Percentiles rank a stretch among this genome's conserved stretches.
phyloP scores from a whole-genome alignment of 73 alveolate genomes.

The Halteria grandinella region DNA sequence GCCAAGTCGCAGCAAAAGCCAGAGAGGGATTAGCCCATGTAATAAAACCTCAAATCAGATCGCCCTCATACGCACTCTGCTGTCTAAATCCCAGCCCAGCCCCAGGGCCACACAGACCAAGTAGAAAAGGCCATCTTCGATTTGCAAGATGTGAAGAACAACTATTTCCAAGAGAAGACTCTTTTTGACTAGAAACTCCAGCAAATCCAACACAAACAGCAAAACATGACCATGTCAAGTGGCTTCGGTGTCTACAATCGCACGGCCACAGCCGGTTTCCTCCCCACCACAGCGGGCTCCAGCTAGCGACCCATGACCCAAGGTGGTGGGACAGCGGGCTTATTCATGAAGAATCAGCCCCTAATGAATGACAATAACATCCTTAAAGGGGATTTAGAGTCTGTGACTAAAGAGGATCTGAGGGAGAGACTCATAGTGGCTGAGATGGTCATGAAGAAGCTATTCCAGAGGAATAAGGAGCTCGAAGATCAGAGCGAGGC shows the following conservation, averaged over 20 bases:
- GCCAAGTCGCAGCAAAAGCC: slow-evolving; percentile 38
- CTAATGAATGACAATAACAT: slow-evolving; percentile 41
- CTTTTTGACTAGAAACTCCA: slow-evolving; percentile 13
- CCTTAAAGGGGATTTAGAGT: slow-evolving; percentile 34
- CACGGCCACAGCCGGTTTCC: slow-evolving; percentile 1
- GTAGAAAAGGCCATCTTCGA: slow-evolving; percentile 54
- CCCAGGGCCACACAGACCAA: no score
- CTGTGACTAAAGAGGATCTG: slow-evolving; percentile 55
- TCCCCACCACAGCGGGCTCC: neutral
- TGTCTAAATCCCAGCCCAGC: neutral
- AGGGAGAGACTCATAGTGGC: slow-evolving; percentile 68
- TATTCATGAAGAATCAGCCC: neutral
- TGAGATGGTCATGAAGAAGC: slow-evolving; percentile 67
- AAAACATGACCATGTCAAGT: neutral
- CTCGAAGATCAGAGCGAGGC: slow-evolving; percentile 55
- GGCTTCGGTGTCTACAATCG: no score
- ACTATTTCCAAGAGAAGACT: slow-evolving; percentile 27
- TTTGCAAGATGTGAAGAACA: slow-evolving; percentile 45
- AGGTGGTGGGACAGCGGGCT: slow-evolving; percentile 1
- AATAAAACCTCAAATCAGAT: slow-evolving; percentile 22
- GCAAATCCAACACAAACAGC: slow-evolving; percentile 4
- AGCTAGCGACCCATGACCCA: slow-evolving; percentile 40
- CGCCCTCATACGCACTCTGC: neutral
- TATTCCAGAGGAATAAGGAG: slow-evolving; percentile 59
- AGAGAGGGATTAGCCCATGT: slow-evolving; percentile 2